Conservation (phyloP, 108 stramenopile species). For the Parmales sp. region DNA sequence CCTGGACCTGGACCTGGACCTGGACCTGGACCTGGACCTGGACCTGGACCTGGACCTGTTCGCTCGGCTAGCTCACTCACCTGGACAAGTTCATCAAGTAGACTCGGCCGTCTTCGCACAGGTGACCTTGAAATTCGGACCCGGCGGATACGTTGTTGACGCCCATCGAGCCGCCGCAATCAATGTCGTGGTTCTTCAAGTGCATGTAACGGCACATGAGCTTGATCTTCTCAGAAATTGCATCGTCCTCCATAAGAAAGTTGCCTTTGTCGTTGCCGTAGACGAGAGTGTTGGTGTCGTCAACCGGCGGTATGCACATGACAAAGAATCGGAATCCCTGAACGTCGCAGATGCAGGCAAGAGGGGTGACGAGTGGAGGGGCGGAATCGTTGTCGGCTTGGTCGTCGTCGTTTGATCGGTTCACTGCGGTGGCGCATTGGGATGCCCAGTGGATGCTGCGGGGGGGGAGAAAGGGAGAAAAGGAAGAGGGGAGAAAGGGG, state of each 20-base stretch:
- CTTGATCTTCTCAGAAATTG: not conserved
- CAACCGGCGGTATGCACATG: not conserved
- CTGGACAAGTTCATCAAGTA: conserved; percentile 8
- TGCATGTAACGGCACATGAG: conserved; percentile 8
- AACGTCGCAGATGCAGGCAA: conserved; percentile 2
- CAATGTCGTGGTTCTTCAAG: conserved; percentile 1
- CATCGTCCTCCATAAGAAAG: not conserved
- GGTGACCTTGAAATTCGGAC: not conserved
- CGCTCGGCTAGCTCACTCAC: not conserved
- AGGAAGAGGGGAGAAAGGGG: too few species aligned
- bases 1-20: too few species aligned
- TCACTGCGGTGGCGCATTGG: not conserved
- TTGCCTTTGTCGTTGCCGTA: not conserved
- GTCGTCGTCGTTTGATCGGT: not conserved
- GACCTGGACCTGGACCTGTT: not conserved
- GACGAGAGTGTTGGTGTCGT: not conserved
- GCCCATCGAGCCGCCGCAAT: too few species aligned
- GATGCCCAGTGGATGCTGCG: not conserved
- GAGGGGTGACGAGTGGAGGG: not conserved
- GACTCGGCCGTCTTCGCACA: not conserved
- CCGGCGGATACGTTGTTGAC: not conserved
- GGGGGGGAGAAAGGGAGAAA: too few species aligned
- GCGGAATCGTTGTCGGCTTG: not conserved
- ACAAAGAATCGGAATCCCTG: not conserved
- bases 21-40: too few species aligned